Evolutionary conservation across 805 yeast genomes (phyloP).

Genomic region (Candida nemodendra): DNA sequence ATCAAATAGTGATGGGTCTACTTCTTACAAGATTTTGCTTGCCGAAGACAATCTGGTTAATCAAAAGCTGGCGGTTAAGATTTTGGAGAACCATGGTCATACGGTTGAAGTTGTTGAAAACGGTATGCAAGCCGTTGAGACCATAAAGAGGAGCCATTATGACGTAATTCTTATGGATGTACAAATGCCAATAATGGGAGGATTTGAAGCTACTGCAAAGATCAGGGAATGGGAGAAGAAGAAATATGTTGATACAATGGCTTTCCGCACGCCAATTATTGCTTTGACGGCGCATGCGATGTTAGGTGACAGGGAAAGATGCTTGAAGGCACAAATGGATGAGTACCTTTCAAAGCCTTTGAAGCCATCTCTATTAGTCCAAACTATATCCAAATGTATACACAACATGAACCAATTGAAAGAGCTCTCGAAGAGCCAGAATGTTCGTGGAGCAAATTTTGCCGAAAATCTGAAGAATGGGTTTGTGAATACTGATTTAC

Average conservation of each 20-base stretch:
- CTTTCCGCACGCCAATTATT: slow-evolving; percentile 80
- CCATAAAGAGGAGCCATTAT: slow-evolving; percentile 61
- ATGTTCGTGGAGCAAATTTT: slow-evolving; percentile 44
- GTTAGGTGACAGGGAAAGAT: slow-evolving; percentile 88
- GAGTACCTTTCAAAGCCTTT: slow-evolving; percentile 86
- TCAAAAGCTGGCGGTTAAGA: slow-evolving; percentile 83
- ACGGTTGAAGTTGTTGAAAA: slow-evolving; percentile 81
- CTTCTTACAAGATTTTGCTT: slow-evolving; percentile 67
- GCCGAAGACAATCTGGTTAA: slow-evolving; percentile 89
- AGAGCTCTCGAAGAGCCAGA: slow-evolving; percentile 48
- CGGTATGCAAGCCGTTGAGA: slow-evolving; percentile 79
- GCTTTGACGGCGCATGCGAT: slow-evolving; percentile 93
- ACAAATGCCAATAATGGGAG: slow-evolving; percentile 96
- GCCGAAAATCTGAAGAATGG: slow-evolving; percentile 33
- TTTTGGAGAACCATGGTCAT: slow-evolving; percentile 83
- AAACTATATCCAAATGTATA: slow-evolving; percentile 81
- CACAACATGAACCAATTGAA: slow-evolving; percentile 64
- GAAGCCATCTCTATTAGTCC: slow-evolving; percentile 78
- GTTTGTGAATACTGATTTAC: slow-evolving; percentile 15
- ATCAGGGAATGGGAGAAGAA: slow-evolving; percentile 87
- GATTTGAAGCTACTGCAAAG: slow-evolving; percentile 85
- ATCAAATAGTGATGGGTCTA: slow-evolving; percentile 74
- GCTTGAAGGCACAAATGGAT: slow-evolving; percentile 88
- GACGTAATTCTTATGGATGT: slow-evolving; percentile 91
- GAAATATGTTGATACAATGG: slow-evolving; percentile 66